Evolutionary conservation across 139 green algal species (phyloP), one percentile per base, ranked within the genome.

Genomic region (Dunaliella primolecta): DNA sequence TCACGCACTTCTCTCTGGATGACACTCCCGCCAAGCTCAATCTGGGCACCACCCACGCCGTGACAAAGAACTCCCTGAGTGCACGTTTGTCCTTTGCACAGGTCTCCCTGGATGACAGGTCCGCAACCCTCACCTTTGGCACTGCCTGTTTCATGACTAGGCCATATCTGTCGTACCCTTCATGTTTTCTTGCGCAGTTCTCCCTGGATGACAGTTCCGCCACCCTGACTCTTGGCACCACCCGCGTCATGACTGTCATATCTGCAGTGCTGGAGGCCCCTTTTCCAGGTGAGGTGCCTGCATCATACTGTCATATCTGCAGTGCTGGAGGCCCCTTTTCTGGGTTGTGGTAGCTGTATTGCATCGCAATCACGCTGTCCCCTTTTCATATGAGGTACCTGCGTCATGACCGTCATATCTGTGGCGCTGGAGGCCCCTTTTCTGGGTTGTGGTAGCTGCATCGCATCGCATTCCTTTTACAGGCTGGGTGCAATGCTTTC

Each of bases 361-460:
- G n/a, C n/a, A n/a, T n/a, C n/a, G n/a, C n/a, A n/a, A n/a, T n/a
- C n/a, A n/a, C n/a, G n/a, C n/a, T n/a, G n/a, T n/a, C n/a, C 91
- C 7, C 88, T 98, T 38, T 81, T 75, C 29, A 56, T 98, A 78
- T 95, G 79, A 7, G 36, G 86, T 27, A 98, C 95, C 3, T 86
- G 91, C 0, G 93, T 96, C 2, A 87, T 94, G 83, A 86, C 92
- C 31, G 89, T 91, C n/a, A 89, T 97, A 0, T 87, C 82, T 0
- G 96, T 90, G 29, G 78, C 85, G 33, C 86, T 98, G 64, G 90
- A 93, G 23, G 70, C 87, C 3, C 95, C 95, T 30, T 98, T 87
- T 79, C 88, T 87, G 3, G 95, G n/a, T n/a, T n/a, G n/a, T n/a
- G n/a, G n/a, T n/a, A n/a, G n/a, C n/a, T n/a, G n/a, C n/a, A n/a